Evolutionary conservation across 768 basidiomycete genomes (phyloP).

Genomic region (Pisolithus albus): DNA sequence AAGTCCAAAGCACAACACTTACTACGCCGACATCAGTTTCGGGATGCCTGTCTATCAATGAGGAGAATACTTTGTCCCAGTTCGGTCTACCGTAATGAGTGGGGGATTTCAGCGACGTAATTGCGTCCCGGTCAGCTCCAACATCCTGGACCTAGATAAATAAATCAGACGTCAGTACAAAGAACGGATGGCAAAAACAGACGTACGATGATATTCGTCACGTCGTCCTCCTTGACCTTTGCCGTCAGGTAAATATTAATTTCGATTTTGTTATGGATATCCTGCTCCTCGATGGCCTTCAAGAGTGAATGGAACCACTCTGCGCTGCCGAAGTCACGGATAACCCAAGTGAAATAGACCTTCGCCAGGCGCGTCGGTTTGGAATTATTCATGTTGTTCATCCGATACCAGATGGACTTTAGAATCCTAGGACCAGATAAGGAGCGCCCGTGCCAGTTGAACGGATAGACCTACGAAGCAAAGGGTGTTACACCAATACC

Average conservation of each 20-base stretch:
- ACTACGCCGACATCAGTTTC: constrained; percentile 89
- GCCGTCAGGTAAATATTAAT: constrained; percentile 93
- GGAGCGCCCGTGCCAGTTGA: not conserved
- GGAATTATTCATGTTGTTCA: constrained; percentile 76
- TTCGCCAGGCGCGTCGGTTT: constrained; percentile 82
- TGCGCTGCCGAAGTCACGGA: constrained; percentile 83
- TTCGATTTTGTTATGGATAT: constrained; percentile 78
- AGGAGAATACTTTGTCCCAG: constrained; percentile 68
- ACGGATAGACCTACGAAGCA: constrained; percentile 60
- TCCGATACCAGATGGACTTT: constrained; percentile 93
- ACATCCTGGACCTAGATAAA: constrained; percentile 68
- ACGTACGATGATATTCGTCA: constrained; percentile 84
- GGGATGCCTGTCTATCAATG: constrained; percentile 74
- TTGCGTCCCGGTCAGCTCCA: constrained; percentile 86
- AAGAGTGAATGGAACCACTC: constrained; percentile 95
- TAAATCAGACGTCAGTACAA: not conserved
- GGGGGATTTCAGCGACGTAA: constrained; percentile 82
- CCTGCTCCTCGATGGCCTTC: constrained; percentile 90
- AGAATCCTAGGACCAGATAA: constrained; percentile 48
- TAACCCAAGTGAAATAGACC: constrained; percentile 93
- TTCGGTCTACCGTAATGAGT: constrained; percentile 92
- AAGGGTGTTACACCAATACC: constrained; percentile 98
- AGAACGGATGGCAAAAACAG: not conserved
- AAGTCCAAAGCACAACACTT: constrained; percentile 2
- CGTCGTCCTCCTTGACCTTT: constrained; percentile 85